A percentile compares a stretch with the other conserved stretches of the same genome.
These are phyloP conservation scores for Exophiala mesophila DNA, from an alignment of 2,329 filamentous ascomycete species.

Conservation along the genomic window DNA sequence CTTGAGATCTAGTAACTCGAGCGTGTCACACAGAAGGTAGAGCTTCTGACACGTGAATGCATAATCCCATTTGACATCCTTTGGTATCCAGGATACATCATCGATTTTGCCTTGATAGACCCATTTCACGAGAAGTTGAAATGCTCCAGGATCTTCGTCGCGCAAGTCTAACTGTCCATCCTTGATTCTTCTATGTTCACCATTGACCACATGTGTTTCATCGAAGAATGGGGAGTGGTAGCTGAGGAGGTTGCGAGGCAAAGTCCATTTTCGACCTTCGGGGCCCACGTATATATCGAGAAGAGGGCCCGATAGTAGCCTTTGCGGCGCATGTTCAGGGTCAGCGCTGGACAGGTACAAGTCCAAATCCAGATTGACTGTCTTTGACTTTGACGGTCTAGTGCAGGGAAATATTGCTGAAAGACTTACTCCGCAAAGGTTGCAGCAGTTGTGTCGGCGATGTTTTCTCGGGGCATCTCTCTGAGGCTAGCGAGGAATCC, in stretches of 20 bases:
- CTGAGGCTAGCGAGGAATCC: conserved; percentile 4
- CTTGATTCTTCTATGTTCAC: conserved; percentile 29
- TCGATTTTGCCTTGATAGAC: conserved; percentile 52
- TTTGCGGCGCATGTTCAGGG: conserved; percentile 28
- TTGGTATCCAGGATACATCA: conserved; percentile 43
- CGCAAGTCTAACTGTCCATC: conserved; percentile 42
- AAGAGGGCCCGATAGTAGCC: conserved; percentile 49
- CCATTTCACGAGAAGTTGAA: conserved; percentile 53
- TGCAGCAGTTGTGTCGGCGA: conserved; percentile 44
- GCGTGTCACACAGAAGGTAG: conserved; percentile 48
- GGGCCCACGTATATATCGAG: conserved; percentile 49
- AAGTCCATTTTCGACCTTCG: conserved; percentile 45
- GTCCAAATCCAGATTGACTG: conserved; percentile 3
- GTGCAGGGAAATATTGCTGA: conserved; percentile 3
- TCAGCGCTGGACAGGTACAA: conserved; percentile 14
- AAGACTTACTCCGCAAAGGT: conserved; percentile 51
- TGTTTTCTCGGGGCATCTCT: conserved; percentile 32
- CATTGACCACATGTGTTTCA: conserved; percentile 32
- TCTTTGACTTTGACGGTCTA: not conserved
- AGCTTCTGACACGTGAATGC: conserved; percentile 51
- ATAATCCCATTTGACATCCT: conserved; percentile 49
- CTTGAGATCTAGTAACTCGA: conserved; percentile 48
- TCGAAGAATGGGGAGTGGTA: conserved; percentile 49
- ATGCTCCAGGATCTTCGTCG: conserved; percentile 48
- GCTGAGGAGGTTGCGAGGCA: conserved; percentile 50